Percentiles rank a stretch among this genome's conserved stretches.
These are phyloP conservation scores for Epicoccum nigrum DNA, from an alignment of 2,329 filamentous ascomycete species.

Conservation along the genomic window DNA sequence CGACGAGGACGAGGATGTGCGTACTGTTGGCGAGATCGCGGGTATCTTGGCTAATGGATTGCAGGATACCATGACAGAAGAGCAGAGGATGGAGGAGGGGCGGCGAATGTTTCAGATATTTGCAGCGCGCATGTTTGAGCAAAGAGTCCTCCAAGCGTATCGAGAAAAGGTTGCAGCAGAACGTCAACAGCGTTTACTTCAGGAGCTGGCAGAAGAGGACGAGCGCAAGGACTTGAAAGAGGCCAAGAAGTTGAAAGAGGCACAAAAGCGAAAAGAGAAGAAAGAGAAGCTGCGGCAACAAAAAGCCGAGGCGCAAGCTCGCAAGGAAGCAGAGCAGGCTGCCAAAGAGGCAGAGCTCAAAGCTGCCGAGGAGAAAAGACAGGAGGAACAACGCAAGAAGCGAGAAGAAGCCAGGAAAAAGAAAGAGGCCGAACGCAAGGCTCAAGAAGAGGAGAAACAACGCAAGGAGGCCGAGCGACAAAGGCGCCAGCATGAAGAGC, in stretches of 20 bases:
- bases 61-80: conserved; percentile 95
- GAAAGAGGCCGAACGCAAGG: conserved; percentile 87
- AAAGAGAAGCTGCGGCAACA: conserved; percentile 86
- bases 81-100: conserved; percentile 98
- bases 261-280: conserved; percentile 94
- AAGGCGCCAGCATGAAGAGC: conserved; percentile 79
- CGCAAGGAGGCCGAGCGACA: conserved; percentile 86
- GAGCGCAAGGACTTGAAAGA: conserved; percentile 78
- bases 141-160: conserved; percentile 94
- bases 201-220: conserved; percentile 88
- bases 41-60: conserved; percentile 37
- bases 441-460: conserved; percentile 84
- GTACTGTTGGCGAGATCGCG: conserved; percentile 24
- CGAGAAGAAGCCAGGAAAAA: conserved; percentile 91
- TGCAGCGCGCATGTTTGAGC: conserved; percentile 98
- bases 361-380: conserved; percentile 76
- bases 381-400: conserved; percentile 79
- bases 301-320: conserved; percentile 88
- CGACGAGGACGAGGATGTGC: conserved; percentile 44
- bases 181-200: conserved; percentile 85
- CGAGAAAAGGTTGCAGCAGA: conserved; percentile 95
- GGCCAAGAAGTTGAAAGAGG: conserved; percentile 91
- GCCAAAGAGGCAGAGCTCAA: conserved; percentile 81
- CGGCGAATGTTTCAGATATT: conserved; percentile 99
- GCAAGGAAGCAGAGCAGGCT: conserved; percentile 85